Conservation (phyloP, 495 filamentous ascomycete genomes). For the Beverwykella pulmonaria region DNA sequence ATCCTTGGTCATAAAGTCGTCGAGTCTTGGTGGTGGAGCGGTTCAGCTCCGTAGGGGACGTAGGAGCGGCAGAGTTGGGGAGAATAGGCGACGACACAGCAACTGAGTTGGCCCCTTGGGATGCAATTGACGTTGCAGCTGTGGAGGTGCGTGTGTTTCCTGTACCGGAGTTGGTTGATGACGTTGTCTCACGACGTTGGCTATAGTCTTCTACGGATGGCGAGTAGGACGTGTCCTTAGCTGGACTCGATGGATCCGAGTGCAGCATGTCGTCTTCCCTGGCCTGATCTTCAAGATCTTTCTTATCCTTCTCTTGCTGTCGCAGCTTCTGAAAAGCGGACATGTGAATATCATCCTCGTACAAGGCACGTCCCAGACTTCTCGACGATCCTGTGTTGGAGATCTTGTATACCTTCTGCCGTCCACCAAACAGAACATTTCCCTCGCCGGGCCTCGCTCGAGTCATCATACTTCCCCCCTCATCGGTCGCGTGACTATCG, state of each 20-base stretch:
- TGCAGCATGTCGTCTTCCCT: constrained; percentile 9
- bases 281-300: constrained; percentile 42
- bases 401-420: constrained; percentile 95
- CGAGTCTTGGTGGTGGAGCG: constrained; percentile 64
- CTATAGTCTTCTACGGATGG: constrained; percentile 65
- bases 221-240: constrained; percentile 50
- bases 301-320: constrained; percentile 58
- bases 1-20: constrained; percentile 81
- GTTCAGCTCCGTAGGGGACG: constrained; percentile 43
- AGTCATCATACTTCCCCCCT: constrained; percentile 79
- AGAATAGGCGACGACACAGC: constrained; percentile 30
- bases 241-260: constrained; percentile 52
- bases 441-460: constrained; percentile 83
- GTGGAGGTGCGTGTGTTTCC: constrained; percentile 76
- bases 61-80: constrained; percentile 30
- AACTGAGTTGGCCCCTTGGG: constrained; percentile 61
- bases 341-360: constrained; percentile 80
- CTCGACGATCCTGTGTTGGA: constrained; percentile 54
- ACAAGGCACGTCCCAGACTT: constrained; percentile 61
- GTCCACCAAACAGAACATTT: constrained; percentile 91
- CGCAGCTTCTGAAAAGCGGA: constrained; percentile 78
- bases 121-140: constrained; percentile 89
- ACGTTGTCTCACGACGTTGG: constrained; percentile 78
- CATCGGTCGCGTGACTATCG: constrained; percentile 69
- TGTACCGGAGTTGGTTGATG: constrained; percentile 79